These are phyloP conservation scores for Candida ipomoeae DNA, from an alignment of 805 yeast species.

Conservation along the genomic window DNA sequence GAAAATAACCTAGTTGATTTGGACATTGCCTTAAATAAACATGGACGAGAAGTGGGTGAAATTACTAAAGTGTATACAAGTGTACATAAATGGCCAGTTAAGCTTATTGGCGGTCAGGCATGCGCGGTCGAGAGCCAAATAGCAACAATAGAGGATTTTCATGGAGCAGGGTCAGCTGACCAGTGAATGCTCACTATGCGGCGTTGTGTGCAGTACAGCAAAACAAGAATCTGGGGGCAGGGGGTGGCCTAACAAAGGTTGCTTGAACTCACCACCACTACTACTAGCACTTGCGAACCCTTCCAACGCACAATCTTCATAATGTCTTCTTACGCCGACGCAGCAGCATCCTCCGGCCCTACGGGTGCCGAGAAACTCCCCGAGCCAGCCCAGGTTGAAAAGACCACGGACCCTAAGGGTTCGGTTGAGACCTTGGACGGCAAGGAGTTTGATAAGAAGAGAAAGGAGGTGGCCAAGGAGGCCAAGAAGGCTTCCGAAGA, in stretches of 20 bases:
- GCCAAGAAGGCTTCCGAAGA: slow-evolving; percentile 18
- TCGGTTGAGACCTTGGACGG: slow-evolving; percentile 21
- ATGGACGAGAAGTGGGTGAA: too few relatives aligned
- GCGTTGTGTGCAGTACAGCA: slow-evolving; percentile 15
- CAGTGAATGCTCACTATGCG: slow-evolving; percentile 4
- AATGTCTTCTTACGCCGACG: slow-evolving; percentile 35
- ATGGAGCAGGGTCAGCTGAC: slow-evolving; percentile 1
- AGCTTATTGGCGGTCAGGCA: background rate
- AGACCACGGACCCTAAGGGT: slow-evolving; percentile 22
- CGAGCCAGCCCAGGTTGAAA: slow-evolving; percentile 23
- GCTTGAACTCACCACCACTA: background rate
- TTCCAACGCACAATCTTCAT: background rate
- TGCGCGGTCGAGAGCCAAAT: slow-evolving; percentile 1
- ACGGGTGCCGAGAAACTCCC: slow-evolving; percentile 28
- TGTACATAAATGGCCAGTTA: too few relatives aligned
- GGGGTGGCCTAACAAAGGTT: slow-evolving; percentile 5
- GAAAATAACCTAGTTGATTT: too few relatives aligned
- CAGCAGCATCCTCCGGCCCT: slow-evolving; percentile 39
- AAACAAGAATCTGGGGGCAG: slow-evolving; percentile 16
- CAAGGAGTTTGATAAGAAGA: slow-evolving; percentile 21
- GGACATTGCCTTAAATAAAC: too few relatives aligned
- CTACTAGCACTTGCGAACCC: background rate
- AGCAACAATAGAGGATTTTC: slow-evolving; percentile 1
- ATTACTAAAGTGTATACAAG: too few relatives aligned
- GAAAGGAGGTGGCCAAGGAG: slow-evolving; percentile 25